Percentiles rank a stretch among this genome's conserved stretches.
phyloP scores from a whole-genome alignment of 768 basidiomycete species.

The Clitopilus passeckerianus region DNA sequence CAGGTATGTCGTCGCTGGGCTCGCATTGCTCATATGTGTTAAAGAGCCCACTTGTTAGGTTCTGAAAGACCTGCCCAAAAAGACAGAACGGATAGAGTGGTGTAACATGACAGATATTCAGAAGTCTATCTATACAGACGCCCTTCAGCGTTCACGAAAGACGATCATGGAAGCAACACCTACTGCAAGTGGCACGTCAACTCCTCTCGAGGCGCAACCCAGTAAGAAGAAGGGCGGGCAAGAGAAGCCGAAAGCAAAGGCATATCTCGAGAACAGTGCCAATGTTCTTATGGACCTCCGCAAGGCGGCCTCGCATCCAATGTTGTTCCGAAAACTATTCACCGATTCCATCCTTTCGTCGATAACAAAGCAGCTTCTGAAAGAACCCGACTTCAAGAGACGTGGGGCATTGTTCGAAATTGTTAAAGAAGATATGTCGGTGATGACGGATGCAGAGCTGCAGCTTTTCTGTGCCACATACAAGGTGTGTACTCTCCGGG shows the following conservation, averaged over 20 bases:
- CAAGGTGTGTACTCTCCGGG: conserved; percentile 49
- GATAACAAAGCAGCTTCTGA: conserved; percentile 79
- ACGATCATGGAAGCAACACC: conserved; percentile 46
- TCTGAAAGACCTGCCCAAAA: conserved; percentile 87
- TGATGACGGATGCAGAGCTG: conserved; percentile 97
- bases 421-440: conserved; percentile 96
- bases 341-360: conserved; percentile 69
- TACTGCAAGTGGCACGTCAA: conserved; percentile 17
- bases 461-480: conserved; percentile 83
- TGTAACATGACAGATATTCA: conserved; percentile 90
- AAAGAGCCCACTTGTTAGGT: conserved; percentile 43
- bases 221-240: conserved; percentile 43
- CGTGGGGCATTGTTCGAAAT: conserved; percentile 74
- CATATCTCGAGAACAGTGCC: conserved; percentile 75
- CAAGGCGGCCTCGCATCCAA: conserved; percentile 94
- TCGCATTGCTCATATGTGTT: no score
- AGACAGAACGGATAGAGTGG: conserved; percentile 91
- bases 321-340: conserved; percentile 88
- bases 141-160: conserved; percentile 80
- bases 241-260: conserved; percentile 52
- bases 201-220: conserved; percentile 20
- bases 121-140: conserved; percentile 77
- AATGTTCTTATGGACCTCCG: conserved; percentile 98
- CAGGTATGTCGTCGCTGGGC: no score
- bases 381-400: conserved; percentile 89